Base-by-base conservation (phyloP, 192 early-diverging fungal species). In the Podila epicladia region DNA sequence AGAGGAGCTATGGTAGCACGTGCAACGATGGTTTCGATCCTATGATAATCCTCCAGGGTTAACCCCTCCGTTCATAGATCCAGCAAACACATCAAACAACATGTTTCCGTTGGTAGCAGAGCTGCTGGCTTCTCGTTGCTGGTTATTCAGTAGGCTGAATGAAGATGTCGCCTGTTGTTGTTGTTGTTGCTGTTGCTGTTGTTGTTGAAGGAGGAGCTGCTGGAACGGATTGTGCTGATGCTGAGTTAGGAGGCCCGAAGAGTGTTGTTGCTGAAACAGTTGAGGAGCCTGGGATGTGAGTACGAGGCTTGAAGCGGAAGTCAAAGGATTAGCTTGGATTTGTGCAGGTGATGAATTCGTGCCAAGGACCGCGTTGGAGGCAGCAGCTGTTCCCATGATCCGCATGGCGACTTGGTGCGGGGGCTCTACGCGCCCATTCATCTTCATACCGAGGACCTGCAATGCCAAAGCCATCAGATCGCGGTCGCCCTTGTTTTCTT, bases 401-500 rank as follows among this genome's bases (percentile, higher is more conserved):
- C 80, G 73, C 85, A 89, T 83, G 13, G 91, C 91, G 31, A 90
- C 79, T 58, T 89, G 73, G 9, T 89, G 77, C n/a, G 91, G 89
- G 26, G 86, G 53, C 35, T 91, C 91, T 17, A 92, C 70, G 58
- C 85, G 85, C 8, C 87, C 92, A 29, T 84, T 86, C 83, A 92
- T 88, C 58, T 88, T 76, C 71, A 95, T 78, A 6, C 94, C 94
- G 3, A 94, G 82, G 2, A 94, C 90, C 60, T 94, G 92, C 66
- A 96, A 74, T 12, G 93, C 90, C 62, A 96, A 77, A 59, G 93
- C 94, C 62, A 94, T 88, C 74, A 96, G 75, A 62, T 91, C 90
- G 24, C 91, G 83, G 71, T 95, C 94, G 31, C 77, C 67, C 17
- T 93, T 85, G 68, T 94, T 89, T 62, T 89, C 85, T 28, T 85